Base-by-base conservation (phyloP, 2,329 filamentous ascomycete species). In the Colletotrichum liriopes region DNA sequence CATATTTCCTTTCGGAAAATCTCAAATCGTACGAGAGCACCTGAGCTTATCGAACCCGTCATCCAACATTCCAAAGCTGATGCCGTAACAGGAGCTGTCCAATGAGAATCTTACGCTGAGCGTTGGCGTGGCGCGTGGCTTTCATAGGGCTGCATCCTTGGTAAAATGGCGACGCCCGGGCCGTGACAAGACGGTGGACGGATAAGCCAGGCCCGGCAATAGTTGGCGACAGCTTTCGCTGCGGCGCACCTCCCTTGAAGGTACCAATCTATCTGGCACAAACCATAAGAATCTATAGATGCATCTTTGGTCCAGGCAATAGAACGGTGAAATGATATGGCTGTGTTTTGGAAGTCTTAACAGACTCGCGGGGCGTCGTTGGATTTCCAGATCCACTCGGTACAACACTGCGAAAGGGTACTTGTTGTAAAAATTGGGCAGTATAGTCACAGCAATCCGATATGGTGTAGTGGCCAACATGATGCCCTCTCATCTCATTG, bases 401-500 rank as follows among this genome's bases (percentile, higher is more conserved):
- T 12, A 6, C 8, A 20, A n/a, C 6, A 18, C 3, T 26, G 9
- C 8, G 3, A 6, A 5, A 11, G 3, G 29, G 6, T 26, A 6
- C n/a, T 3, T 41, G 7, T 6, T 35, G 23, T 9, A 2, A 1
- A 41, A 39, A 2, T 5, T 14, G 3, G 2, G 2, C 0, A 1
- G 0, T 0, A 0, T 20, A 0, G 1, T 6, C 32, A 43, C 6
- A 18, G 23, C 16, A 49, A 52, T 69, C 61, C 67, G 67, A 69
- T 69, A 69, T 69, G 67, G 61, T 69, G 67, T 69, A 69, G 67
- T 69, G 67, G 67, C 67, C 61, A 69, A 69, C 67, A 69, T 69
- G 67, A 69, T 69, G 67, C 67, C 67, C 67, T 70, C 62, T 66
- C 54, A 67, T 35, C 3, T 29, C 3, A 20, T 0, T 49, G 67